Base-by-base conservation (phyloP, 1,284 basidiomycete genomes). In the Trichosporon coremiiforme region DNA sequence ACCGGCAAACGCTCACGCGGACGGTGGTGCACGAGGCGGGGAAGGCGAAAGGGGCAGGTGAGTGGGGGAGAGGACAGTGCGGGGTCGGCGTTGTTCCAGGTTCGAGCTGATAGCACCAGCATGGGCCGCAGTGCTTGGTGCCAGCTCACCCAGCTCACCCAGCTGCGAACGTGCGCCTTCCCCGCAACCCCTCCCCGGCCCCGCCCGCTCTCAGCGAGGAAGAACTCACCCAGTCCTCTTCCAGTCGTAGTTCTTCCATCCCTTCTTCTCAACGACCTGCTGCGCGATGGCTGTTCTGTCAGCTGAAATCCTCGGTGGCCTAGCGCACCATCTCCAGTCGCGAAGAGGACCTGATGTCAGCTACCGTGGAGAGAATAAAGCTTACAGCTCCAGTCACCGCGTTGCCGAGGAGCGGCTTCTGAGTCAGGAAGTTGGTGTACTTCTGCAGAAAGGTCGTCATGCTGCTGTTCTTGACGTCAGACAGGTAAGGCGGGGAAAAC, bases 221-320 rank as follows among this genome's bases (percentile, higher is more conserved):
- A 8, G 36, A 38, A 77, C 82, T 71, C 68, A 85, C 84, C 74
- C 81, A 1, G 84, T 85, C n/a, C 84, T 75, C 45, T 78, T 76
- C 65, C 78, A 76, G 75, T 85, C 84, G 68, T 85, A 83, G 15
- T 83, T 73, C 20, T 68, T 73, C 62, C 45, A 55, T 0, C 84
- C 84, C 69, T 82, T 82, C 75, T 85, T 85, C 76, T 86, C 86
- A 57, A 86, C 81, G 2, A 76, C 74, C 73, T 86, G 86, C 73
- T 86, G 85, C n/a, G 85, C 85, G 45, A 86, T 78, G 9, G 83
- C 82, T 81, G 67, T 25, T 12, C 15, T n/a, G 29, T 60, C 57
- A 12, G 29, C 29, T 65, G 22, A 22, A 6, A 1, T 10, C 20
- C 35, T 17, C 15, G 2, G n/a, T 1, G 17, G 10, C 36, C 7